phyloP scores from a whole-genome alignment of 2,329 filamentous ascomycete genomes.

The Talaromyces atroroseus region DNA sequence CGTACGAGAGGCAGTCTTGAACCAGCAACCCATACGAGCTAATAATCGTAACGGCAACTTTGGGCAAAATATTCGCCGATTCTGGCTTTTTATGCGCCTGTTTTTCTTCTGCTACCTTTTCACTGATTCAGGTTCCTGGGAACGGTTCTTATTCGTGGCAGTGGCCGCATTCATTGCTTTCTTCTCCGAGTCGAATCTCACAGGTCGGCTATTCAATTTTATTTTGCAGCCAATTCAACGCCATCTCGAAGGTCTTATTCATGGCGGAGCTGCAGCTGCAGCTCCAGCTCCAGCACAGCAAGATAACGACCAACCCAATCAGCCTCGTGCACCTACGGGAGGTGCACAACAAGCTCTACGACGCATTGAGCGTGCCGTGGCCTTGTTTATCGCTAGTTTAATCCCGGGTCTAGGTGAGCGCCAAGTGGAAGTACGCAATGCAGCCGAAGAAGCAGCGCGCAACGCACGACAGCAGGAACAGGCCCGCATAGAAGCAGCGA shows the following conservation, averaged over 20 bases:
- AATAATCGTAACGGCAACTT: conserved; percentile 27
- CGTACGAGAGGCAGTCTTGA: conserved; percentile 28
- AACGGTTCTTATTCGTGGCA: conserved; percentile 36
- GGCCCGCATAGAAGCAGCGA: conserved; percentile 22
- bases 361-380: conserved; percentile 50
- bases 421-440: conserved; percentile 53
- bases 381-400: conserved; percentile 59
- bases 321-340: background rate
- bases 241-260: conserved; percentile 41
- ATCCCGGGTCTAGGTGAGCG: conserved; percentile 59
- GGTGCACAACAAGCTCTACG: conserved; percentile 31
- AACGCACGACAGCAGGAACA: conserved; percentile 22
- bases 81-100: conserved; percentile 56
- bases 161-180: conserved; percentile 34
- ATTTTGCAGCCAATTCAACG: conserved; percentile 37
- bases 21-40: conserved; percentile 22
- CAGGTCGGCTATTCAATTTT: conserved; percentile 28
- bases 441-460: conserved; percentile 41
- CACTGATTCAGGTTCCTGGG: conserved; percentile 44
- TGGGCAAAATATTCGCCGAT: conserved; percentile 37
- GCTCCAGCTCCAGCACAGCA: conserved; percentile 17
- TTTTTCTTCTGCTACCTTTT: conserved; percentile 57
- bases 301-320: conserved; percentile 3
- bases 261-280: conserved; percentile 15
- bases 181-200: conserved; percentile 37